phyloP scores from a whole-genome alignment of 768 basidiomycete genomes.

The Dentipellis fragilis region DNA sequence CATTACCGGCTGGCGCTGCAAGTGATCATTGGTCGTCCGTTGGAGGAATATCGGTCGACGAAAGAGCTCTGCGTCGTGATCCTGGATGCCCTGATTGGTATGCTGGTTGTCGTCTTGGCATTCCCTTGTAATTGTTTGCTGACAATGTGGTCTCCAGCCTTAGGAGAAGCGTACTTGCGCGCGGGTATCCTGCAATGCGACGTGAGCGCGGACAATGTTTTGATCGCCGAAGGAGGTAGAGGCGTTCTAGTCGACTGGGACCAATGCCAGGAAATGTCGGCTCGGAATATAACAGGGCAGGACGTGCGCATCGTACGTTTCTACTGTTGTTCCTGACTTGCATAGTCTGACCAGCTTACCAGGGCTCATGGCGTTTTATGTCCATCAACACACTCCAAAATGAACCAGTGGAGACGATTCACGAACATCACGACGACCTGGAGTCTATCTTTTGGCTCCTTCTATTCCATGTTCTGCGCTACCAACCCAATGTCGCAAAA shows the following conservation, averaged over 20 bases:
- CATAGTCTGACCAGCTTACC: background rate
- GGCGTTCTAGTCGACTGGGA: no score
- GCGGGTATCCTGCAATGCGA: background rate
- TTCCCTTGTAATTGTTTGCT: no score
- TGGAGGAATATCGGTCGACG: background rate
- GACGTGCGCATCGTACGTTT: background rate
- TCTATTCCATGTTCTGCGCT: background rate
- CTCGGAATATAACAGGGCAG: background rate
- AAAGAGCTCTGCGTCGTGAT: no score
- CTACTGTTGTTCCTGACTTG: no score
- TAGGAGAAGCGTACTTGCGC: background rate
- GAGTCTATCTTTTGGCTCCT: background rate
- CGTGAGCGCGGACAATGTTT: background rate
- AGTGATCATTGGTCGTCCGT: background rate
- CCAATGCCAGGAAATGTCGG: background rate
- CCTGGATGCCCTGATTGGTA: no score
- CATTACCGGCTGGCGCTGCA: background rate
- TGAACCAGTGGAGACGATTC: background rate
- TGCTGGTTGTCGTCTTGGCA: background rate
- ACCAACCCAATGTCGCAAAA: no score
- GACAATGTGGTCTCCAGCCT: background rate
- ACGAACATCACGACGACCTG: background rate
- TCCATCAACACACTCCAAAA: no score
- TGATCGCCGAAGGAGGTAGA: background rate
- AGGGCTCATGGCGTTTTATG: background rate